Evolutionary conservation across 768 basidiomycete species (phyloP).

Genomic region (Calvatia gigantea): DNA sequence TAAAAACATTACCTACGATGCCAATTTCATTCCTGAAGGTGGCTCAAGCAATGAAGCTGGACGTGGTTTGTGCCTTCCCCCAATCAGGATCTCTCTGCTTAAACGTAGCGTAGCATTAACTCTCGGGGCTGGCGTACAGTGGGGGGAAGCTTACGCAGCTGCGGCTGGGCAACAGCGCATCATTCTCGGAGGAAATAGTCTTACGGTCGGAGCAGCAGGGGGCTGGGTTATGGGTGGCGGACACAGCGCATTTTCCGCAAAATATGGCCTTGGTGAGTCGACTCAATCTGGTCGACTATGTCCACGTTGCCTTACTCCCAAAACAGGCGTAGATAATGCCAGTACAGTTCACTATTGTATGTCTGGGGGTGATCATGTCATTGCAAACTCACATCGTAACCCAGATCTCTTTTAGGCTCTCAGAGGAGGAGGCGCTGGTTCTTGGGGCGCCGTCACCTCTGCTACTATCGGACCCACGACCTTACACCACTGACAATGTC

Average conservation of each 20-base stretch:
- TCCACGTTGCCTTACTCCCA: too few relatives aligned
- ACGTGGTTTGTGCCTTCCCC: too few relatives aligned
- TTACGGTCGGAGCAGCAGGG: slow-evolving; percentile 32
- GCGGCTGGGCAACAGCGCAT: slow-evolving; percentile 26
- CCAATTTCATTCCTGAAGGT: too few relatives aligned
- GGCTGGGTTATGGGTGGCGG: slow-evolving; percentile 43
- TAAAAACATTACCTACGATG: too few relatives aligned
- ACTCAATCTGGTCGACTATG: too few relatives aligned
- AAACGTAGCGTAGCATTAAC: slow-evolving; percentile 23
- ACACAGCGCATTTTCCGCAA: slow-evolving; percentile 36
- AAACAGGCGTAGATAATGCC: slow-evolving; percentile 38
- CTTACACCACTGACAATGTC: slow-evolving; percentile 27
- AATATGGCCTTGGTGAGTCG: slow-evolving; percentile 32
- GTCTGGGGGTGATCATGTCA: slow-evolving; percentile 31
- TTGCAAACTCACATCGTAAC: slow-evolving; percentile 32
- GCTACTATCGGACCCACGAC: slow-evolving; percentile 21
- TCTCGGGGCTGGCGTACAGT: slow-evolving; percentile 33
- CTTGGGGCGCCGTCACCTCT: slow-evolving; percentile 20
- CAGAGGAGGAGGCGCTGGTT: slow-evolving; percentile 31
- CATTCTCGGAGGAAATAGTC: slow-evolving; percentile 39
- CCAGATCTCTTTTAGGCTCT: slow-evolving; percentile 46
- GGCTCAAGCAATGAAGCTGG: too few relatives aligned
- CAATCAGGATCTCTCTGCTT: too few relatives aligned
- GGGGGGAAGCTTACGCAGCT: slow-evolving; percentile 32
- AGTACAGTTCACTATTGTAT: slow-evolving; percentile 38